Percentiles rank a stretch among this genome's conserved stretches.
Evolutionary conservation across 129 eudicot species (phyloP).

Genomic region (Artemisia annua): DNA sequence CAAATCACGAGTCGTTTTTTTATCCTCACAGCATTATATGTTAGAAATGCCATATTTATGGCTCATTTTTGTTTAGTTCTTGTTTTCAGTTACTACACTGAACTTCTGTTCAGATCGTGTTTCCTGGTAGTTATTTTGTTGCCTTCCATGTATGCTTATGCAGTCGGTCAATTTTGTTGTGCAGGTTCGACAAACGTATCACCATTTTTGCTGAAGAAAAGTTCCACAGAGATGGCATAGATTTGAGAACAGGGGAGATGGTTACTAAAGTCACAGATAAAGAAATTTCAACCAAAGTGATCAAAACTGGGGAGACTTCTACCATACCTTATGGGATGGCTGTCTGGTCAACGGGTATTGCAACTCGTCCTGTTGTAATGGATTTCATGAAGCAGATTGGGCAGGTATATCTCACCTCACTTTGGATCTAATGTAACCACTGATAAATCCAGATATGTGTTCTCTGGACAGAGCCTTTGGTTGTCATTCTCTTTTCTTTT

Average conservation of each 20-base stretch:
- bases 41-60: too few species aligned
- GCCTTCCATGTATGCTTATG: neutral
- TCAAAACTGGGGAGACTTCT: conserved; percentile 63
- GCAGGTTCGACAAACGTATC: conserved; percentile 91
- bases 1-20: too few species aligned
- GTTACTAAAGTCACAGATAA: conserved; percentile 73
- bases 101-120: too few species aligned
- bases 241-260: conserved; percentile 80
- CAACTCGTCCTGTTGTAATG: conserved; percentile 91
- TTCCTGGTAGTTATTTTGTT: neutral
- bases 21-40: too few species aligned
- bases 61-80: too few species aligned
- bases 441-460: neutral
- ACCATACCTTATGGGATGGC: conserved; percentile 85
- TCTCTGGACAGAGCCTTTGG: neutral
- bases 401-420: conserved; percentile 51
- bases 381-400: conserved; percentile 92
- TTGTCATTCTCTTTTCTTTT: too few species aligned
- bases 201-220: conserved; percentile 79
- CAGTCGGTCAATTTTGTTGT: conserved; percentile 5
- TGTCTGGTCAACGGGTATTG: conserved; percentile 95
- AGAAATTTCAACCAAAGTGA: conserved; percentile 70
- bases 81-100: too few species aligned
- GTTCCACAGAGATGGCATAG: conserved; percentile 81
- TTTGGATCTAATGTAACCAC: neutral